Percentiles rank a stretch among this genome's conserved stretches.
Evolutionary conservation across 2,329 filamentous ascomycete species (phyloP).

Genomic region (Neofusicoccum laricinum): DNA sequence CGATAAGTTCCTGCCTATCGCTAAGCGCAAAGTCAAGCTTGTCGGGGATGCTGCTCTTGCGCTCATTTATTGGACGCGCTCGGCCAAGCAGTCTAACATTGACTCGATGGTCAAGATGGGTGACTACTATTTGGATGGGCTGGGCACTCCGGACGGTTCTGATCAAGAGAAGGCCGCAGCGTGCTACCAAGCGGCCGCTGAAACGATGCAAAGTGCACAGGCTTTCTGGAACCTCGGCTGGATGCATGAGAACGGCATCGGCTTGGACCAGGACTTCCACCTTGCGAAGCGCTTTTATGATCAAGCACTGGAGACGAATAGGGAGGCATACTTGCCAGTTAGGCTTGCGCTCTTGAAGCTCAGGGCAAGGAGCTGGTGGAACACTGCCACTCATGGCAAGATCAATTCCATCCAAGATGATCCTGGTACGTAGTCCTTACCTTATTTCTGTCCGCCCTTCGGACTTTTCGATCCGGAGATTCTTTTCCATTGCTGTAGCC

Average conservation of each 20-base stretch:
- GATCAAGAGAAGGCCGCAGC: constrained; percentile 84
- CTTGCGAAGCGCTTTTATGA: constrained; percentile 97
- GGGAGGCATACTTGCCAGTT: constrained; percentile 91
- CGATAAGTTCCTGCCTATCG: constrained; percentile 51
- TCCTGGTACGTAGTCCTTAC: constrained; percentile 54
- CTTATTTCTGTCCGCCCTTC: not conserved
- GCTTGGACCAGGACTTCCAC: constrained; percentile 92
- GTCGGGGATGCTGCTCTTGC: constrained; percentile 64
- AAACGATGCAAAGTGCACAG: constrained; percentile 88
- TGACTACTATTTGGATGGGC: constrained; percentile 87
- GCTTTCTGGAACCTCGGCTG: constrained; percentile 96
- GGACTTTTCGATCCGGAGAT: no score
- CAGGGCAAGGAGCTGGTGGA: constrained; percentile 85
- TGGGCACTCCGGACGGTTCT: constrained; percentile 56
- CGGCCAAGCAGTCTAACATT: constrained; percentile 87
- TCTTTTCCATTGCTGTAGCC: no score
- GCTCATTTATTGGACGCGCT: constrained; percentile 91
- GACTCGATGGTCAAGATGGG: constrained; percentile 97
- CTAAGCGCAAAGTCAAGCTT: constrained; percentile 42
- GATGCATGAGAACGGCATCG: constrained; percentile 98
- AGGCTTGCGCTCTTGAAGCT: constrained; percentile 85
- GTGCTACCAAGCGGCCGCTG: constrained; percentile 89
- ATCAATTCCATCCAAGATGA: constrained; percentile 92
- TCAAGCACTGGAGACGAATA: constrained; percentile 81
- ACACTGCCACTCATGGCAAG: constrained; percentile 83